Percentiles rank a stretch among this genome's conserved stretches.
Evolutionary conservation across 2,329 filamentous ascomycete genomes (phyloP).

Genomic region (Pseudonectria foliicola): DNA sequence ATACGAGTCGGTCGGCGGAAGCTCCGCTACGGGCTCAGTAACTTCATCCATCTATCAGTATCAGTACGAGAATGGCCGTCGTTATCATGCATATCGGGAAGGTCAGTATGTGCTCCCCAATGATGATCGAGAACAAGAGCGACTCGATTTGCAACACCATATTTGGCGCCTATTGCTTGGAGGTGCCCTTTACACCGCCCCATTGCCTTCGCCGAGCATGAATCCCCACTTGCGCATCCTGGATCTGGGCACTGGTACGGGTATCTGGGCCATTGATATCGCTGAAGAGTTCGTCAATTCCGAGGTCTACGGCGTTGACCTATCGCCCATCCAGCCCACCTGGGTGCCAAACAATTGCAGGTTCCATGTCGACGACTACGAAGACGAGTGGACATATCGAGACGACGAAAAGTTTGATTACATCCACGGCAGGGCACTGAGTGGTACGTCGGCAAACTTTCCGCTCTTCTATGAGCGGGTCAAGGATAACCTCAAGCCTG

Average conservation of each 20-base stretch:
- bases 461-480: conserved; percentile 24
- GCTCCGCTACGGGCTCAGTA: conserved; percentile 27
- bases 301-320: conserved; percentile 41
- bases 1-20: conserved; percentile 26
- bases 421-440: conserved; percentile 30
- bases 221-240: conserved; percentile 34
- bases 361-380: conserved; percentile 60
- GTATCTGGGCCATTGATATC: conserved; percentile 54
- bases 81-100: conserved; percentile 27
- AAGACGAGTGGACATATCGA: conserved; percentile 35
- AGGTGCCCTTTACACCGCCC: conserved; percentile 17
- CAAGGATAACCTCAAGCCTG: conserved; percentile 24
- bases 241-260: conserved; percentile 54
- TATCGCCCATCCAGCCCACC: conserved; percentile 50
- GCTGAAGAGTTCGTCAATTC: conserved; percentile 37
- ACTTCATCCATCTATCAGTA: conserved; percentile 38
- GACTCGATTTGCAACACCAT: conserved; percentile 31
- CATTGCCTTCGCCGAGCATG: conserved; percentile 17
- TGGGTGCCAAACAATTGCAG: conserved; percentile 54
- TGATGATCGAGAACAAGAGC: conserved; percentile 29
- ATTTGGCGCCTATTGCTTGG: conserved; percentile 22
- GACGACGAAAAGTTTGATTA: conserved; percentile 28
- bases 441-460: conserved; percentile 27
- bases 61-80: conserved; percentile 25
- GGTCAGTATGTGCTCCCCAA: conserved; percentile 24